phyloP scores from a whole-genome alignment of 305 asterid species.

The Solanum hybrid region DNA sequence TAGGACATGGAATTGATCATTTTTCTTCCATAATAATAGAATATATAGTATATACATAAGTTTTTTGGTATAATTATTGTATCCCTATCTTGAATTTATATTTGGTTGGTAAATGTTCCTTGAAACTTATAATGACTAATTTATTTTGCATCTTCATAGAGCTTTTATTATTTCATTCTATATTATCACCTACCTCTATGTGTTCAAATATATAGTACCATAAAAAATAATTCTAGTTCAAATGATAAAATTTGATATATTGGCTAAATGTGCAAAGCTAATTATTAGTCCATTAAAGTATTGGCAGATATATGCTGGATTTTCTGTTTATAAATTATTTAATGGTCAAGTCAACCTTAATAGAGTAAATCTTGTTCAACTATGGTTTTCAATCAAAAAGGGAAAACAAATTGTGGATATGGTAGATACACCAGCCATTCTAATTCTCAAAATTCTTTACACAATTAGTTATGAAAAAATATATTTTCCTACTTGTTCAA shows the following conservation, averaged over 20 bases:
- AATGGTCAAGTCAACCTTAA: background rate
- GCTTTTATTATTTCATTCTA: background rate
- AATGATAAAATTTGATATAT: background rate
- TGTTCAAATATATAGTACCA: background rate
- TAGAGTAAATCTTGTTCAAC: background rate
- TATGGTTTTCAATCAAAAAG: background rate
- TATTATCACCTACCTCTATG: background rate
- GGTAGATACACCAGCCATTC: background rate
- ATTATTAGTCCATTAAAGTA: background rate
- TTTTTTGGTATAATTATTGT: background rate
- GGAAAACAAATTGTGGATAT: background rate
- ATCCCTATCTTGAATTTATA: background rate
- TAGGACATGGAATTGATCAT: background rate
- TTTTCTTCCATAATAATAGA: background rate
- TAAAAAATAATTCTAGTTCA: background rate
- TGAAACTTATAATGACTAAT: background rate
- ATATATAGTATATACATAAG: background rate
- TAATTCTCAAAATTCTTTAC: background rate
- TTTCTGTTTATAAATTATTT: background rate
- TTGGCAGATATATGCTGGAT: background rate
- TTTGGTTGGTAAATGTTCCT: conserved; percentile 5
- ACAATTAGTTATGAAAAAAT: background rate
- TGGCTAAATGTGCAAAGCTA: background rate
- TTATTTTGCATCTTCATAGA: background rate
- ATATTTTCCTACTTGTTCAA: background rate